Conservation (phyloP, 2,329 filamentous ascomycete genomes). For the Hymenoscyphus infarciens region DNA sequence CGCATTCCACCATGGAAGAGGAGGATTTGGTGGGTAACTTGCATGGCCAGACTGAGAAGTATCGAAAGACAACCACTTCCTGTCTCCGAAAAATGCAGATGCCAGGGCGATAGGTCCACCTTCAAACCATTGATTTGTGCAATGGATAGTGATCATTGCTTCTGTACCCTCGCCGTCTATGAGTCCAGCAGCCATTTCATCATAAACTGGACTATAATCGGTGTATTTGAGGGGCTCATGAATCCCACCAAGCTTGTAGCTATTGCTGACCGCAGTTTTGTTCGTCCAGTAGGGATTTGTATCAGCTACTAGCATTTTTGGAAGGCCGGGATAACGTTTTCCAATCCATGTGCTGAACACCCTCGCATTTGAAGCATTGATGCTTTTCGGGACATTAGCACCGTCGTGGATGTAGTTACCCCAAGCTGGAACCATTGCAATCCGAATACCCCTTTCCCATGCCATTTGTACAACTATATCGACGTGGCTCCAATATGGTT, state of each 20-base stretch:
- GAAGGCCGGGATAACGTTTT: not conserved
- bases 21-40: not conserved
- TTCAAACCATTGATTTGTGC: conserved; percentile 4
- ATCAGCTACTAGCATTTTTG: conserved; percentile 9
- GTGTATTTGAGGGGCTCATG: not conserved
- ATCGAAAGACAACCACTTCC: not conserved
- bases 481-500: conserved; percentile 6
- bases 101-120: not conserved
- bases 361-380: conserved; percentile 6
- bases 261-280: conserved; percentile 1
- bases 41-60: conserved; percentile 3
- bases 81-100: not conserved
- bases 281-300: conserved; percentile 9
- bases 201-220: not conserved
- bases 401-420: conserved; percentile 10
- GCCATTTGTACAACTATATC: conserved; percentile 2
- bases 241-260: not conserved
- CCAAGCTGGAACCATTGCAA: conserved; percentile 9
- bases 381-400: not conserved
- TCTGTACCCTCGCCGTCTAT: not conserved
- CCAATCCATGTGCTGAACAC: not conserved
- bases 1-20: conserved; percentile 5
- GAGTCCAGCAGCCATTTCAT: not conserved
- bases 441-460: conserved; percentile 3
- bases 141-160: not conserved